Base-by-base conservation (phyloP, 2,329 filamentous ascomycete species). In the Calonectria leucothoes region DNA sequence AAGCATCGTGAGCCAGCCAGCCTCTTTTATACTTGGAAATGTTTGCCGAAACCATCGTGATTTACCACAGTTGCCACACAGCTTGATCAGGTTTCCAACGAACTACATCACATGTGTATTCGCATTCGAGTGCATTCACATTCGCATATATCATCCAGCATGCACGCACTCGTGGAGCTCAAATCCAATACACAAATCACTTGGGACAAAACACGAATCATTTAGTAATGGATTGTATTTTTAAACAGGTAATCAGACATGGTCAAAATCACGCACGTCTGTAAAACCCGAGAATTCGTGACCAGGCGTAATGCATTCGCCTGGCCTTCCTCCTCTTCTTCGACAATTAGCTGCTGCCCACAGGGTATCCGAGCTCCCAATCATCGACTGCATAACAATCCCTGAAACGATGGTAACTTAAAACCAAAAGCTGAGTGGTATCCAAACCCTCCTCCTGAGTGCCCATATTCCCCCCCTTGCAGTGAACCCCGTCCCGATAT, bases 311-410 rank as follows among this genome's bases (percentile, higher is more conserved):
- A 61, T 73, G 31, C 33, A 66, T 66, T 66, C 67, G 25, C 42
- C 42, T 12, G n/a, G 29, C 64, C 67, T n/a, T 35, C 69, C 63
- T 79, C 71, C 59, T 72, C 70, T 70, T 71, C 70, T 64, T 70
- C 66, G 73, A 78, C 77, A 74, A 79, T 79, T 77, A 80, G 77
- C 75, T 77, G 75, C 75, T 77, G 77, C 77, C 77, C 74, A 78
- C 70, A 67, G 78, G 78, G 78, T 80, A 80, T 80, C 76, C 72
- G 65, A 72, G 76, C 76, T 72, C 78, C 74, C 69, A 78, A 76
- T 80, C 78, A 80, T 80, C 75, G 71, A 80, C 72, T 70, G 69
- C 75, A 72, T 80, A 74, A 79, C 74, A 70, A 73, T 75, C 72
- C 73, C 75, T 75, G 65, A 71, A 74, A 77, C 55, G 59, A 78